Evolutionary conservation across 2,329 filamentous ascomycete species (phyloP).

Genomic region (Leptosphaerulina australis): DNA sequence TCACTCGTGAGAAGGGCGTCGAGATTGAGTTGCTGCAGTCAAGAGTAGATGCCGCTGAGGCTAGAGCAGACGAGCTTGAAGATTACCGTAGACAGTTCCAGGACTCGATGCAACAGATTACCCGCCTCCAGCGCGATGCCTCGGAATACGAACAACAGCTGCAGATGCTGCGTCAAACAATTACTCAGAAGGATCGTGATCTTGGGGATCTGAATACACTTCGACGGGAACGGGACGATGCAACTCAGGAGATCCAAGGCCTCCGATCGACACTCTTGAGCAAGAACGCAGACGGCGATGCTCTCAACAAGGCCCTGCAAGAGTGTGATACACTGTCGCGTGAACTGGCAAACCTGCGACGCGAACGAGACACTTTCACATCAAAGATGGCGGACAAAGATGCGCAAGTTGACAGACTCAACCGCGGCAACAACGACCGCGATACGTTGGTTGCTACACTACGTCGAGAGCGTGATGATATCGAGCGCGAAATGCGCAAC

Average conservation of each 20-base stretch:
- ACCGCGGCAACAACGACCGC: constrained; percentile 37
- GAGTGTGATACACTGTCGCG: constrained; percentile 37
- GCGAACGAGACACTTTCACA: constrained; percentile 37
- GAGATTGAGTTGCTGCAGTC: constrained; percentile 47
- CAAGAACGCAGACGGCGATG: constrained; percentile 40
- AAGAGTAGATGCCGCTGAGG: constrained; percentile 44
- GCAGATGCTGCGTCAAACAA: constrained; percentile 38
- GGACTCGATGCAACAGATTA: constrained; percentile 44
- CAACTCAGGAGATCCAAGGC: constrained; percentile 39
- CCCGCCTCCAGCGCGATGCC: constrained; percentile 38
- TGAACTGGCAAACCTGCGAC: constrained; percentile 40
- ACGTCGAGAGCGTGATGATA: constrained; percentile 34
- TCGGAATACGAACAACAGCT: constrained; percentile 42
- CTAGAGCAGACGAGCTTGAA: constrained; percentile 45
- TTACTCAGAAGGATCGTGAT: constrained; percentile 41
- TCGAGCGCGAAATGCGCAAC: constrained; percentile 32
- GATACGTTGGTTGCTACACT: constrained; percentile 39
- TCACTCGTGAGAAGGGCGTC: constrained; percentile 47
- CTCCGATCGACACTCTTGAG: constrained; percentile 38
- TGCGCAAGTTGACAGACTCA: constrained; percentile 39
- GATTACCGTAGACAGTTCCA: constrained; percentile 44
- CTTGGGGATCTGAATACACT: constrained; percentile 34
- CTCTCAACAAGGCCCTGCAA: constrained; percentile 36
- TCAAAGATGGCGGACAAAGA: constrained; percentile 39
- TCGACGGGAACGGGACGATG: constrained; percentile 42